Conservation (phyloP, 1,139 yeast species). For the Pichia norvegensis region DNA sequence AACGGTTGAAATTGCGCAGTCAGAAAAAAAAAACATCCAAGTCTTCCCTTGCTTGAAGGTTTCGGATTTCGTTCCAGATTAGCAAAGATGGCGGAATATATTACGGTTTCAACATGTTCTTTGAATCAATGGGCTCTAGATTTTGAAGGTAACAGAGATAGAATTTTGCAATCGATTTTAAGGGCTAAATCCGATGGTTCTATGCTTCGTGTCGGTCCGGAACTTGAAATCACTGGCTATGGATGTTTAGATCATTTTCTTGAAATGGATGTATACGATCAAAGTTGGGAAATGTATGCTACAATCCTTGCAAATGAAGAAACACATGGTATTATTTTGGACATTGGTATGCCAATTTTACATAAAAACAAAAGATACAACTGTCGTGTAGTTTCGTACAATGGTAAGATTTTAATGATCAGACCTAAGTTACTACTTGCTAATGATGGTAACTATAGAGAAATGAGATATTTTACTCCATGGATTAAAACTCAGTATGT, state of each 20-base stretch:
- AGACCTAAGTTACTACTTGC: slow-evolving; percentile 91
- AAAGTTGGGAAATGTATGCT: slow-evolving; percentile 91
- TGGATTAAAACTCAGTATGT: slow-evolving; percentile 76
- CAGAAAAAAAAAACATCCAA: too few species aligned
- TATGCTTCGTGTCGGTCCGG: slow-evolving; percentile 89
- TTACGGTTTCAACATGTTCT: slow-evolving; percentile 57
- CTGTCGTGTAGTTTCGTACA: slow-evolving; percentile 76
- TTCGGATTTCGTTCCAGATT: not conserved
- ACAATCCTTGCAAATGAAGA: slow-evolving; percentile 59
- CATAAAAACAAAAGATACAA: slow-evolving; percentile 86
- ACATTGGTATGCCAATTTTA: slow-evolving; percentile 89
- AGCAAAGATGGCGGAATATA: slow-evolving; percentile 42
- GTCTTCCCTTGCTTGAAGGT: not conserved
- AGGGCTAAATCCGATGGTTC: slow-evolving; percentile 75
- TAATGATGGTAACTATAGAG: slow-evolving; percentile 95
- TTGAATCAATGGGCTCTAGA: slow-evolving; percentile 98
- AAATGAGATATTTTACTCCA: slow-evolving; percentile 93
- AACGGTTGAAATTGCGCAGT: too few species aligned
- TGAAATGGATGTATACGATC: slow-evolving; percentile 81
- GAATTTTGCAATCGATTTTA: slow-evolving; percentile 73
- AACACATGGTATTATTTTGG: slow-evolving; percentile 71
- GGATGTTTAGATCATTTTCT: slow-evolving; percentile 95
- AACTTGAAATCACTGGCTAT: slow-evolving; percentile 86
- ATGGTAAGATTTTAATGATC: slow-evolving; percentile 72
- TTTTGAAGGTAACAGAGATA: slow-evolving; percentile 91